A percentile compares a stretch with the other conserved stretches of the same genome.
These are phyloP conservation scores for Yamadazyma siamensis DNA, from an alignment of 1,139 yeast species.

Conservation along the genomic window DNA sequence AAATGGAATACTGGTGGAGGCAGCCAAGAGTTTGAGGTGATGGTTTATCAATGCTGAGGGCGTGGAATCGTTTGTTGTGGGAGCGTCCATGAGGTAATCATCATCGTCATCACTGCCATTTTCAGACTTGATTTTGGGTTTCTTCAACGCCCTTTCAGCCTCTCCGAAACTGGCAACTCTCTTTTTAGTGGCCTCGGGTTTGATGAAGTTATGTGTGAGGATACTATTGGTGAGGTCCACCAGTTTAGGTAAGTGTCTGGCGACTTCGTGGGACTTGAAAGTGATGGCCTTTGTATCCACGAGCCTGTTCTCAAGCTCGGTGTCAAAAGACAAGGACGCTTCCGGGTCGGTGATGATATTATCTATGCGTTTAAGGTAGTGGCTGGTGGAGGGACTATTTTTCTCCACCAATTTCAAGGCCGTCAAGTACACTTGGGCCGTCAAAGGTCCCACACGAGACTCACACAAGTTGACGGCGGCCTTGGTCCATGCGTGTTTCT, in stretches of 20 bases:
- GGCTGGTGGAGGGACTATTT: constrained; percentile 41
- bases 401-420: constrained; percentile 60
- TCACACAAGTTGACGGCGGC: constrained; percentile 63
- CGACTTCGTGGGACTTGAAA: constrained; percentile 54
- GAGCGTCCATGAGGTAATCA: constrained; percentile 4
- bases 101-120: constrained; percentile 13
- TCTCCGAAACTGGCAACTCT: constrained; percentile 22
- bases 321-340: constrained; percentile 26
- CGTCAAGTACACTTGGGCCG: constrained; percentile 62
- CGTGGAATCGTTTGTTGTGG: constrained; percentile 7
- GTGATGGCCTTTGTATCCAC: constrained; percentile 40
- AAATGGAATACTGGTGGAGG: constrained; percentile 43
- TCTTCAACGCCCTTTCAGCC: constrained; percentile 26
- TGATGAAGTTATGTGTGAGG: constrained; percentile 31
- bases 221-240: constrained; percentile 52
- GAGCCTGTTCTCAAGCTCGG: constrained; percentile 30
- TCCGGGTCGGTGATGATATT: constrained; percentile 43
- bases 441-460: constrained; percentile 66
- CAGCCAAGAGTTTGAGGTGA: constrained; percentile 53
- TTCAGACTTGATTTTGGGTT: constrained; percentile 44
- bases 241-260: constrained; percentile 40
- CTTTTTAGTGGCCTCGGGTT: constrained; percentile 25
- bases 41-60: constrained; percentile 30
- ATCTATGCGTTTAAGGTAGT: constrained; percentile 28
- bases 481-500: constrained; percentile 61